These are phyloP conservation scores for Xylaria hypoxylon DNA, from an alignment of 2,329 filamentous ascomycete species.

Conservation along the genomic window DNA sequence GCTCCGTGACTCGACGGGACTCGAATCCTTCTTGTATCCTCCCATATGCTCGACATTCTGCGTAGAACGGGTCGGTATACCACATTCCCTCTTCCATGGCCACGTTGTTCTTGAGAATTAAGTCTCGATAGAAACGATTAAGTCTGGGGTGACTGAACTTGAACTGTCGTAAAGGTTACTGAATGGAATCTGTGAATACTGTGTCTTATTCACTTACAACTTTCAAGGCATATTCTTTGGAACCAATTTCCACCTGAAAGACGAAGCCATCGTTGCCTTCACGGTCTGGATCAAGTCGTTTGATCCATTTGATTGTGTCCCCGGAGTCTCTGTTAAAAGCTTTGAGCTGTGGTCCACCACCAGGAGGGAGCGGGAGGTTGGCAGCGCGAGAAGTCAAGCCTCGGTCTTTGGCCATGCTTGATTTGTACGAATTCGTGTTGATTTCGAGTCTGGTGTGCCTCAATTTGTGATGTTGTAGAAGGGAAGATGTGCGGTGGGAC, in stretches of 20 bases:
- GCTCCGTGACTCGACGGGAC: background rate
- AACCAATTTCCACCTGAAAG: slow-evolving; percentile 7
- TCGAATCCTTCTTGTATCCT: slow-evolving; percentile 7
- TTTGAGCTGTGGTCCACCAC: background rate
- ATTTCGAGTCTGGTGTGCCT: too few species aligned
- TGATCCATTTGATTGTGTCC: slow-evolving; percentile 15
- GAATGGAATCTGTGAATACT: too few species aligned
- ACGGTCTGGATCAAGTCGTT: slow-evolving; percentile 14
- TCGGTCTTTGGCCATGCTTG: background rate
- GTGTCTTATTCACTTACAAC: background rate
- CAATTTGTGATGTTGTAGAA: too few species aligned
- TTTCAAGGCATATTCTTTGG: slow-evolving; percentile 14
- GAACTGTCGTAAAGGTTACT: background rate
- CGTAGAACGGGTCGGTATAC: slow-evolving; percentile 22
- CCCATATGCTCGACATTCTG: slow-evolving; percentile 27
- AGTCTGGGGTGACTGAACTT: slow-evolving; percentile 5
- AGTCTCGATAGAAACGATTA: background rate
- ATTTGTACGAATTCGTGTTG: too few species aligned
- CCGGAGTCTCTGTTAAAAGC: background rate
- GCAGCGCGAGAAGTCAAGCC: background rate
- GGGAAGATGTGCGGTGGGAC: too few species aligned
- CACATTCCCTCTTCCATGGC: background rate
- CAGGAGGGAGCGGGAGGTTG: background rate
- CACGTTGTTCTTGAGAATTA: background rate
- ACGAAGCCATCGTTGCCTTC: slow-evolving; percentile 10